Evolutionary conservation across 768 basidiomycete genomes (phyloP), one percentile per base, ranked within the genome.

Genomic region (Pisolithus marmoratus): DNA sequence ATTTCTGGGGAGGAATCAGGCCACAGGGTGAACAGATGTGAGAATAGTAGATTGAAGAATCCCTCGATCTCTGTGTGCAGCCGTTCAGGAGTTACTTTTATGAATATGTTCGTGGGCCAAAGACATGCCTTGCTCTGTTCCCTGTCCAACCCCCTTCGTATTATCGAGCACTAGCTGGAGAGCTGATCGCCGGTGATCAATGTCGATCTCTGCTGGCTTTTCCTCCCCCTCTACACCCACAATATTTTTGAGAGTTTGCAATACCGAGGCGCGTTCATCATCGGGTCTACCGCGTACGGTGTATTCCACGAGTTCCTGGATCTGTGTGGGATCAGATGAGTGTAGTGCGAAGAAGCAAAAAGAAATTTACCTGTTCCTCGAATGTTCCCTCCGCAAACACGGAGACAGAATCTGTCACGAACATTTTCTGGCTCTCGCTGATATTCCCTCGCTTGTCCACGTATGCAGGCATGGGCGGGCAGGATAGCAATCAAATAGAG

Each of bases 341-440:
- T 20, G 46, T 37, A 23, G 47, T 38, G 31, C 38, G 22, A 29
- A 15, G 20, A 48, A 12, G 41, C 47, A 27, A 15, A 6, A 22
- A 31, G n/a, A 29, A 37, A 46, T 44, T 23, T 29, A 87, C 89
- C 81, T 91, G 87, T 68, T 94, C 90, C 65, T 87, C 84, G 60
- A 88, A 92, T 2, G 90, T 91, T 47, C 90, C 90, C 70, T 94
- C 90, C 19, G 87, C 83, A 63, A 90, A 92, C 58, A 92, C 82
- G 53, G 90, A 83, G 51, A 92, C 75, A 38, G 88, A 87, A 71
- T 91, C 90, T 59, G 85, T 74, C 57, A 65, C 68, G 52, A 81
- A 70, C 87, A 90, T 90, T 61, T 72, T 72, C 50, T 24, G 20
- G 29, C 54, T 48, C 34, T 34, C 14, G 34, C 41, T 27, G 44